Evolutionary conservation across 148 eudicot species (phyloP), one percentile per base, ranked within the genome.

Genomic region (Amaranthus cruentus): DNA sequence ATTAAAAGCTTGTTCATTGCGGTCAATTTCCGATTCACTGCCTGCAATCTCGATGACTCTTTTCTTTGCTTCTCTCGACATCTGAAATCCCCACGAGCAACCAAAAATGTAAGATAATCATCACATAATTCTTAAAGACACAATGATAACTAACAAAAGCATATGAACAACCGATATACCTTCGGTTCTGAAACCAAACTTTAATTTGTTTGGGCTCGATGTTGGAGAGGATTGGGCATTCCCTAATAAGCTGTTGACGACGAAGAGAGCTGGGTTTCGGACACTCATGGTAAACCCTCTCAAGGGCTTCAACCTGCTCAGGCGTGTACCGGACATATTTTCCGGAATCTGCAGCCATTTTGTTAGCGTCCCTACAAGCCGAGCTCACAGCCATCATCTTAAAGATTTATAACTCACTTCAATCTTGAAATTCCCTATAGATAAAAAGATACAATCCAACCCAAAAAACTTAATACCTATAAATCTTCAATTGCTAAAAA

Each of bases 181-280:
- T 85, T 72, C 97, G 70, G 73, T 92, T 92, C 78, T 92, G 97
- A 72, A 92, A 92, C 97, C 97, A 92, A 70, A 92, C 97, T 88
- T 92, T 92, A 86, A 92, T 92, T 72, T 92, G 95, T 69, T 85
- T 92, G 21, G 97, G 97, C 73, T 89, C 97, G 55, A 92, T 92
- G 80, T 90, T 80, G 53, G 97, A 92, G 62, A 92, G 88, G 77
- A 92, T 92, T 54, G 95, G 97, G 63, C 95, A 89, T 56, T 92
- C 97, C 8, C 97, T 81, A 62, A 91, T 91, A 13, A 91, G 91
- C 72, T 91, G 97, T 68, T 91, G 97, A 0, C 97, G 89, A 21
- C 95, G 95, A 70, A 88, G 83, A n/a, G 97, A 92, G 71, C 90
- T 92, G 9, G 97, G 97, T 77, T 92, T 92, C 6, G 97, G 97